These are phyloP conservation scores for Hymenoscyphus fructigenus DNA, from an alignment of 2,329 filamentous ascomycete species.

Conservation along the genomic window DNA sequence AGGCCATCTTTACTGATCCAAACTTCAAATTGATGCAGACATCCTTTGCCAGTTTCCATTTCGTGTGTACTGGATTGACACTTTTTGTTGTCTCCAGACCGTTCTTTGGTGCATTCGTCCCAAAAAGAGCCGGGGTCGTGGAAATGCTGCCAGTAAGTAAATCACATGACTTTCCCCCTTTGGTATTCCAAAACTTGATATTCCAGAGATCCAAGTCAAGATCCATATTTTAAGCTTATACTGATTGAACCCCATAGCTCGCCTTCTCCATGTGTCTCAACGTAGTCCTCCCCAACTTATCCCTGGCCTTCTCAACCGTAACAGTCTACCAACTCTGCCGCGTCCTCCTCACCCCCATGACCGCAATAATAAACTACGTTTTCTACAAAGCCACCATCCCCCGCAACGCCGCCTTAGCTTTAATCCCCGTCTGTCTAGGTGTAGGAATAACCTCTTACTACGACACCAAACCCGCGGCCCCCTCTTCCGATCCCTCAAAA, in stretches of 20 bases:
- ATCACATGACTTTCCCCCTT: conserved; percentile 3
- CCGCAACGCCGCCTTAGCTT: conserved; percentile 24
- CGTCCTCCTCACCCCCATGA: conserved; percentile 34
- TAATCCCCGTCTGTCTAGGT: conserved; percentile 42
- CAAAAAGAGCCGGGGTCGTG: conserved; percentile 28
- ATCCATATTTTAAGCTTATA: conserved; percentile 5
- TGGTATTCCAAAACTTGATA: background rate
- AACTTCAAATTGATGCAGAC: conserved; percentile 33
- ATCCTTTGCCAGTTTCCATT: conserved; percentile 30
- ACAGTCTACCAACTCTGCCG: conserved; percentile 35
- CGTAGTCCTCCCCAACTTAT: conserved; percentile 33
- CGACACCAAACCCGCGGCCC: conserved; percentile 39
- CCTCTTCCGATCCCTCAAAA: conserved; percentile 37
- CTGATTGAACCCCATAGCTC: conserved; percentile 17
- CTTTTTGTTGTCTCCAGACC: conserved; percentile 27
- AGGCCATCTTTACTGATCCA: conserved; percentile 32
- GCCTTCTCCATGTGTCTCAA: conserved; percentile 33
- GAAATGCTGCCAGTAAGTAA: conserved; percentile 31
- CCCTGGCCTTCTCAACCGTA: conserved; percentile 31
- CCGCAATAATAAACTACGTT: conserved; percentile 33
- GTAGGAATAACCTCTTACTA: conserved; percentile 47
- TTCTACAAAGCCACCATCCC: conserved; percentile 32
- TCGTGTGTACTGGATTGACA: conserved; percentile 31
- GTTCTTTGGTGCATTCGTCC: conserved; percentile 29
- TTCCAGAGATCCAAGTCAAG: background rate